Evolutionary conservation across 2,329 filamentous ascomycete genomes (phyloP).

Genomic region (Hirsutella minnesotensis): DNA sequence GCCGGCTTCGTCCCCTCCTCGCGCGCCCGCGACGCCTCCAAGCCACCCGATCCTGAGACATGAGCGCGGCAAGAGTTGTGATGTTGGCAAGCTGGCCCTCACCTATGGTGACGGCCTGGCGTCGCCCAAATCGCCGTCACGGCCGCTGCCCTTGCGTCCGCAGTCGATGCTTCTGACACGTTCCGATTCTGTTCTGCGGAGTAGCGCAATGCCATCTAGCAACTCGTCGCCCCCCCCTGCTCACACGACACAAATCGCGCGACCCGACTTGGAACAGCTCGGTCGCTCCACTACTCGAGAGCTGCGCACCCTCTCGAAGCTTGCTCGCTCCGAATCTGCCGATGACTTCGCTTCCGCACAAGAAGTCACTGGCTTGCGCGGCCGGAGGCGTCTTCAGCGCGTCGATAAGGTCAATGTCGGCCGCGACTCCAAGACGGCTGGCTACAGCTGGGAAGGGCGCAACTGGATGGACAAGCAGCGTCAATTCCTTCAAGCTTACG

Average conservation of each 20-base stretch:
- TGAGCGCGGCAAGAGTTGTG: slow-evolving; percentile 53
- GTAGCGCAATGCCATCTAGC: slow-evolving; percentile 18
- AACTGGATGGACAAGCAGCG: slow-evolving; percentile 99
- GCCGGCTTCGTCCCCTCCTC: slow-evolving; percentile 33
- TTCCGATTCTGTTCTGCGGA: slow-evolving; percentile 37
- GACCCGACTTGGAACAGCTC: slow-evolving; percentile 68
- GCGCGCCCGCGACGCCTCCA: slow-evolving; percentile 22
- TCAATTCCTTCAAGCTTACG: slow-evolving; percentile 92
- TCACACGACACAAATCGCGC: slow-evolving; percentile 35
- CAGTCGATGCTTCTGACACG: slow-evolving; percentile 50
- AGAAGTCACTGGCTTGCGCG: slow-evolving; percentile 79
- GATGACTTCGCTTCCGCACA: slow-evolving; percentile 74
- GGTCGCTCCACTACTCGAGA: slow-evolving; percentile 85
- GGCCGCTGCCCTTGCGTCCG: slow-evolving; percentile 34
- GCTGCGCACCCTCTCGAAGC: slow-evolving; percentile 72
- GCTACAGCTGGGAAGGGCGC: slow-evolving; percentile 64
- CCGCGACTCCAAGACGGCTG: slow-evolving; percentile 33
- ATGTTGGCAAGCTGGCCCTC: slow-evolving; percentile 44
- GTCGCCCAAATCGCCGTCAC: slow-evolving; percentile 30
- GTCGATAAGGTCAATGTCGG: slow-evolving; percentile 40
- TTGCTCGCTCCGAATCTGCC: slow-evolving; percentile 62
- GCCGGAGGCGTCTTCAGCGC: slow-evolving; percentile 71
- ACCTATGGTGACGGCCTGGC: slow-evolving; percentile 29
- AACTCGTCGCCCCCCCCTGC: slow-evolving; percentile 18
- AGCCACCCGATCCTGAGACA: slow-evolving; percentile 20